A percentile compares a stretch with the other conserved stretches of the same genome.
These are phyloP conservation scores for Pleurozium schreberi DNA, from an alignment of 225 moss, liverwort and hornwort genomes.

Conservation along the genomic window DNA sequence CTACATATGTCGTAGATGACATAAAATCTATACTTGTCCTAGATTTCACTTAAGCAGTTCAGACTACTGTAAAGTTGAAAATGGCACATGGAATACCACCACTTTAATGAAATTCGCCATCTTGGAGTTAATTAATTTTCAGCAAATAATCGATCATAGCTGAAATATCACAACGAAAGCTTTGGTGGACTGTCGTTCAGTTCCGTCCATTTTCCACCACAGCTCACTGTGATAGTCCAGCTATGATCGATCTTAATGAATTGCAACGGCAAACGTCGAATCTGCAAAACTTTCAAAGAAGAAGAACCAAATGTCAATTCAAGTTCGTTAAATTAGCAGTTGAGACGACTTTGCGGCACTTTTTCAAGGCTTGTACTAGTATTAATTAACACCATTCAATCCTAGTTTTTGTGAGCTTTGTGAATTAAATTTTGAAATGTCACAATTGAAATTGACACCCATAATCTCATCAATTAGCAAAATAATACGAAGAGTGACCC, in stretches of 20 bases:
- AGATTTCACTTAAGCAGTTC: too few species aligned
- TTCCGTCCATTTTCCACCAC: neutral
- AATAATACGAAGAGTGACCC: neutral
- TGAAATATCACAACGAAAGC: conserved; percentile 10
- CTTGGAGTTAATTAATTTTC: too few species aligned
- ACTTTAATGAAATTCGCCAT: too few species aligned
- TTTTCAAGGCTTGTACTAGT: neutral
- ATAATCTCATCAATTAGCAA: neutral
- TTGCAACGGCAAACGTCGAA: neutral
- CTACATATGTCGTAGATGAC: too few species aligned
- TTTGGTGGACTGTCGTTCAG: neutral
- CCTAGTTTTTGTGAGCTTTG: neutral
- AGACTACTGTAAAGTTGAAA: too few species aligned
- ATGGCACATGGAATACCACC: too few species aligned
- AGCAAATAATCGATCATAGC: too few species aligned
- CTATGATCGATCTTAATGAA: too few species aligned
- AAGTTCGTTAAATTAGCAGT: neutral
- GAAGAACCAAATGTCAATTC: neutral
- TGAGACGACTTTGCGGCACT: neutral
- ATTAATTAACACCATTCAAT: too few species aligned
- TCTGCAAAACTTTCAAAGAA: neutral
- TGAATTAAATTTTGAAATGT: neutral
- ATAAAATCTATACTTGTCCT: too few species aligned
- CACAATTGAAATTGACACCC: neutral
- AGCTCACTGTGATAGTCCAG: neutral